These are phyloP conservation scores for Talaromyces liani DNA, from an alignment of 495 filamentous ascomycete genomes.

Conservation along the genomic window DNA sequence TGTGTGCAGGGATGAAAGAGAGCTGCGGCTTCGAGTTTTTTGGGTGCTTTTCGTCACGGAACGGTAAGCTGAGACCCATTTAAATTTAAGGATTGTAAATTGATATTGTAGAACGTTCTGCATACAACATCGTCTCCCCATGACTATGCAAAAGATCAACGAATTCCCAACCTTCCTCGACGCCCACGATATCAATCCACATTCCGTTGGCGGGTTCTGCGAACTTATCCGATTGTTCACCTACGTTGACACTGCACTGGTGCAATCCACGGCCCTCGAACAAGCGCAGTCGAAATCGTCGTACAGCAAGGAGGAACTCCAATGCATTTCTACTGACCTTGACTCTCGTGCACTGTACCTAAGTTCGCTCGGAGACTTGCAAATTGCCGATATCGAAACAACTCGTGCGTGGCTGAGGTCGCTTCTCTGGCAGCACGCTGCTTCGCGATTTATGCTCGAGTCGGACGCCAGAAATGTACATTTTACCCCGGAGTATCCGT, in stretches of 20 bases:
- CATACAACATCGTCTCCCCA: constrained; percentile 15
- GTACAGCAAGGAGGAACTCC: background rate
- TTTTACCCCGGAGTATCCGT: constrained; percentile 13
- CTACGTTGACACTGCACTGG: constrained; percentile 8
- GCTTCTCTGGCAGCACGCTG: constrained; percentile 16
- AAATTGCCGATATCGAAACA: constrained; percentile 14
- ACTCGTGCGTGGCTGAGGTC: constrained; percentile 15
- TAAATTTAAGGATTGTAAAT: background rate
- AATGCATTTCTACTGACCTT: background rate
- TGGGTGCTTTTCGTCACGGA: constrained; percentile 16
- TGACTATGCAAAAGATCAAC: constrained; percentile 13
- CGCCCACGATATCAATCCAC: background rate
- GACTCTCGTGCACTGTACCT: background rate
- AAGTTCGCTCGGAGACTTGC: background rate
- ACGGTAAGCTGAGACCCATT: constrained; percentile 5
- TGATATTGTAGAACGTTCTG: constrained; percentile 12
- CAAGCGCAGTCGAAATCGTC: background rate
- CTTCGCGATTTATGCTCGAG: constrained; percentile 16
- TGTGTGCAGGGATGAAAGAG: constrained; percentile 7
- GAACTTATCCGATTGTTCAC: constrained; percentile 11
- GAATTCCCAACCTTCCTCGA: constrained; percentile 10
- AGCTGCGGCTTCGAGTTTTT: constrained; percentile 12
- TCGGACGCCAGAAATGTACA: constrained; percentile 12
- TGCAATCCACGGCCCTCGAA: constrained; percentile 1
- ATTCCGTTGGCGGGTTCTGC: constrained; percentile 11